Evolutionary conservation across 2,329 filamentous ascomycete species (phyloP).

Genomic region (Diaporthe australafricana): DNA sequence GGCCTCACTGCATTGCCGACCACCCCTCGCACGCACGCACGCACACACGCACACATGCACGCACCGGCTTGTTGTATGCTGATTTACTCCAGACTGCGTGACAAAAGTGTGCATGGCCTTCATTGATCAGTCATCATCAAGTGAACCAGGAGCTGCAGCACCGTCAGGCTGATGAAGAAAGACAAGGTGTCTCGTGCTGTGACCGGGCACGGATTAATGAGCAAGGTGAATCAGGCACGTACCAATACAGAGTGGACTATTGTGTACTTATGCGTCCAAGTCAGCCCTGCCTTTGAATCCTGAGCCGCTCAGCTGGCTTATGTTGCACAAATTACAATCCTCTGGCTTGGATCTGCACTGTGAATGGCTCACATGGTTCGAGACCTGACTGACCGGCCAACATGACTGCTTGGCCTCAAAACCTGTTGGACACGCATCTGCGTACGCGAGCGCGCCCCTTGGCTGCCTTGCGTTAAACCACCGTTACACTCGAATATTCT

Average conservation of each 20-base stretch:
- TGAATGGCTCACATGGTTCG: not conserved
- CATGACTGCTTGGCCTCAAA: constrained; percentile 6
- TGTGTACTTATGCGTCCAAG: not conserved
- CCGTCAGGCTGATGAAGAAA: no score
- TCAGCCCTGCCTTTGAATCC: constrained; percentile 5
- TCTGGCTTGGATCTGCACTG: not conserved
- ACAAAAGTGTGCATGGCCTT: no score
- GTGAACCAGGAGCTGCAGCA: no score
- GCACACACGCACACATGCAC: not conserved
- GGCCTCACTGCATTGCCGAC: constrained; percentile 11
- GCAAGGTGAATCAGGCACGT: not conserved
- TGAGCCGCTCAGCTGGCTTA: not conserved
- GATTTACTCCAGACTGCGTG: not conserved
- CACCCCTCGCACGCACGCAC: not conserved
- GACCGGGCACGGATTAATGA: no score
- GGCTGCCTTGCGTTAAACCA: not conserved
- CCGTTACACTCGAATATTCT: not conserved
- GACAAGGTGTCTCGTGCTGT: no score
- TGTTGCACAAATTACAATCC: constrained; percentile 3
- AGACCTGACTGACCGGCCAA: not conserved
- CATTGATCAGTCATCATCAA: no score
- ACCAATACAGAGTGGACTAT: not conserved
- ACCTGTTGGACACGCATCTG: not conserved
- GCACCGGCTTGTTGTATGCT: not conserved
- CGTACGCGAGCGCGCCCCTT: not conserved